Evolutionary conservation across 371 early-diverging fungal species (phyloP), one percentile per base, ranked within the genome.

Genomic region (Circinella umbellata): DNA sequence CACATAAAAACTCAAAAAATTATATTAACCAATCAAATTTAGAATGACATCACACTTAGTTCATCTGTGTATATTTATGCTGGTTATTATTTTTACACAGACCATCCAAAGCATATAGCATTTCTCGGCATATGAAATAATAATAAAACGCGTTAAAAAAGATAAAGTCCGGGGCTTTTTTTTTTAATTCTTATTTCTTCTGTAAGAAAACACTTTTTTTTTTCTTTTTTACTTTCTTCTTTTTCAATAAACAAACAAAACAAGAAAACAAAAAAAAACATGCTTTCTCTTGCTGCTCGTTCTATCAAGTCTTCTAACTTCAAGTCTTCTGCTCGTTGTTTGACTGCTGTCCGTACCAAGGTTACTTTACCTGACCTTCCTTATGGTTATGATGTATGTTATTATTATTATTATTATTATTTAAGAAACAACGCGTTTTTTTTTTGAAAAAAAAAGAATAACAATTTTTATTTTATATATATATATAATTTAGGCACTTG

Each of bases 291-390:
- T 62, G 76, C 81, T 73, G 73, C 84, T 68, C 85, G 85, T 73
- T 72, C 85, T 59, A 54, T 81, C 63, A 80, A 78, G 73, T 69
- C 81, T 14, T 37, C 69, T 64, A 57, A 70, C 39, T 75, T 77
- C 76, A 72, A 73, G 57, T 69, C 80, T 51, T 69, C 74, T 63
- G 70, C 84, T 17, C 80, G 86, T 76, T 76, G 85, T 49, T 76
- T 87, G 69, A 79, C 86, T 67, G 75, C 78, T 59, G 67, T 85
- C 27, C 75, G 85, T 76, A 80, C 77, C 81, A 93, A 91, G 88
- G 86, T 88, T 78, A 88, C 89, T 46, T 83, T 92, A 47, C 91
- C 90, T 46, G 90, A 89, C 38, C 89, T 95, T 66, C 92, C 95
- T 37, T 95, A 93, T 71, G 86, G 74, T 27, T 91, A 89, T 59